Conservation (phyloP, 1,139 yeast genomes). For the Insectozyma bohioensis region DNA sequence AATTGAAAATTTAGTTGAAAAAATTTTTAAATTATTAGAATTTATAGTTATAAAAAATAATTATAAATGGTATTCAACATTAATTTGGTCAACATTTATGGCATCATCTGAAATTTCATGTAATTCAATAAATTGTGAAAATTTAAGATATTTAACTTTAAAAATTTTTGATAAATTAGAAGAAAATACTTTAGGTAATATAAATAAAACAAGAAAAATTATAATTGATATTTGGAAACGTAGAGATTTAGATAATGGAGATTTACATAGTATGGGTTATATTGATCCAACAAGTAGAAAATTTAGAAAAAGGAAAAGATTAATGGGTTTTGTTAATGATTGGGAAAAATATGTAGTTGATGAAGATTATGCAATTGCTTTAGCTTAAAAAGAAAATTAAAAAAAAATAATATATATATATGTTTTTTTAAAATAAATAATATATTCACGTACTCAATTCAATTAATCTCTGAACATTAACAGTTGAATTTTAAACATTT, state of each 20-base stretch:
- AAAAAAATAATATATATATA: no score
- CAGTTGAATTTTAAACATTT: no score
- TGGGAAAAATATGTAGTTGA: conserved; percentile 34
- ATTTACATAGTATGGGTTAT: conserved; percentile 21
- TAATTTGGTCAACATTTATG: conserved; percentile 28
- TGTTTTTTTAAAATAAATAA: no score
- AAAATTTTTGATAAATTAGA: conserved; percentile 25
- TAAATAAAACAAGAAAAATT: conserved; percentile 22
- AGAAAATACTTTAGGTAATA: conserved; percentile 27
- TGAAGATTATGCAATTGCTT: conserved; percentile 24
- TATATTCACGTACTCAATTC: no score
- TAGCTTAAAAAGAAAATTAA: conserved; percentile 16
- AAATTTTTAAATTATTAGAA: conserved; percentile 20
- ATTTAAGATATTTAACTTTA: conserved; percentile 25
- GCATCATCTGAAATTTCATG: conserved; percentile 25
- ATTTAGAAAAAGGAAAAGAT: conserved; percentile 11
- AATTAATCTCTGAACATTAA: no score
- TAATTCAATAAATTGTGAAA: conserved; percentile 22
- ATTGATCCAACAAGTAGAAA: conserved; percentile 11
- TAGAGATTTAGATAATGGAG: conserved; percentile 25
- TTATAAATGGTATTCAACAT: conserved; percentile 27
- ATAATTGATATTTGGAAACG: conserved; percentile 27
- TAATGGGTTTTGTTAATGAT: conserved; percentile 25
- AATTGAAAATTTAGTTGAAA: conserved; percentile 17
- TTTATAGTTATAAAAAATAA: conserved; percentile 25